Percentiles rank a stretch among this genome's conserved stretches.
These are phyloP conservation scores for Podaxis rugospora DNA, from an alignment of 768 basidiomycete genomes.

Conservation along the genomic window DNA sequence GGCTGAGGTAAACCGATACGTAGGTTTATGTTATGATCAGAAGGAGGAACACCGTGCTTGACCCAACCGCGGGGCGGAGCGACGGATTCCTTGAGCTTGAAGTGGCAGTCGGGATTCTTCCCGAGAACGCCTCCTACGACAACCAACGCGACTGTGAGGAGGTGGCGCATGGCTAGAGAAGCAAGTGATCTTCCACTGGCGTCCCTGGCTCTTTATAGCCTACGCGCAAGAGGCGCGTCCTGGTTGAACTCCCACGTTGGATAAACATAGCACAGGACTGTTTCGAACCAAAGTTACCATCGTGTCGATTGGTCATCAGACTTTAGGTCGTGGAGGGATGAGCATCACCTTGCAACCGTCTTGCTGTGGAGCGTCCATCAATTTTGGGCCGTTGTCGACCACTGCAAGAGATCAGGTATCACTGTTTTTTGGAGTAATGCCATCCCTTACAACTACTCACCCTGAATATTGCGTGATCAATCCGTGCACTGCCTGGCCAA, in stretches of 20 bases:
- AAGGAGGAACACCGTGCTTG: constrained; percentile 36
- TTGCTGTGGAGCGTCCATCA: too few species aligned
- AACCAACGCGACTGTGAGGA: constrained; percentile 2
- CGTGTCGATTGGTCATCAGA: background rate
- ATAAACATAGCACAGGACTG: constrained; percentile 1
- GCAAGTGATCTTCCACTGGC: background rate
- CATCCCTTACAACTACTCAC: background rate
- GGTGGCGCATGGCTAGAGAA: background rate
- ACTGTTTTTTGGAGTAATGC: too few species aligned
- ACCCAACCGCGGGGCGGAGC: constrained; percentile 46
- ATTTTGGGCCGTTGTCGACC: too few species aligned
- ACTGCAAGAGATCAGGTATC: too few species aligned
- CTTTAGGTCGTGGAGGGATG: background rate
- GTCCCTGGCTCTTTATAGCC: background rate
- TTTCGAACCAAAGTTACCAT: background rate
- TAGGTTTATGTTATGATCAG: constrained; percentile 45
- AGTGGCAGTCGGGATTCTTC: constrained; percentile 15
- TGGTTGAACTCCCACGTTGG: constrained; percentile 1
- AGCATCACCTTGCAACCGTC: too few species aligned
- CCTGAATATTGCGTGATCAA: background rate
- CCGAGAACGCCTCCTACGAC: constrained; percentile 16
- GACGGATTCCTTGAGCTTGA: constrained; percentile 30
- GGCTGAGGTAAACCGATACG: constrained; percentile 54
- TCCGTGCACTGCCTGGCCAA: background rate
- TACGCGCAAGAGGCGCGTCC: background rate